A percentile compares a stretch with the other conserved stretches of the same genome.
Evolutionary conservation across 2,329 filamentous ascomycete genomes (phyloP).

Genomic region (Penicillium nordicum): DNA sequence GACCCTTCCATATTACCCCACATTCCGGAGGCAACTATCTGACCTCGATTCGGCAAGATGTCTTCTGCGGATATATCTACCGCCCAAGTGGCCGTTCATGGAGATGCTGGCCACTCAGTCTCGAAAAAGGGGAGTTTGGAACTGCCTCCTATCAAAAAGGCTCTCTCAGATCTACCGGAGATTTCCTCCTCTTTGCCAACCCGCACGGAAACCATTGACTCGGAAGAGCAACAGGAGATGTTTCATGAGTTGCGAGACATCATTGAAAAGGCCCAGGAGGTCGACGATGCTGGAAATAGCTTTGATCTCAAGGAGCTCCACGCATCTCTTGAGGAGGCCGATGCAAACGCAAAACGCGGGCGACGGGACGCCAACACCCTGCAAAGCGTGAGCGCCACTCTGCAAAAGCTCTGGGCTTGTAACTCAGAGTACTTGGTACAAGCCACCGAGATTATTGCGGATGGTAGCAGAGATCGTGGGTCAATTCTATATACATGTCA

Average conservation of each 20-base stretch:
- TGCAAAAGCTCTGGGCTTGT: constrained; percentile 38
- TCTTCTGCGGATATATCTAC: constrained; percentile 15
- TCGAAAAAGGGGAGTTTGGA: constrained; percentile 12
- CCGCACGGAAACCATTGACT: constrained; percentile 15
- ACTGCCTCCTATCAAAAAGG: constrained; percentile 25
- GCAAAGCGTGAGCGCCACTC: constrained; percentile 26
- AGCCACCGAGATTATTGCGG: constrained; percentile 40
- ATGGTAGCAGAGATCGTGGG: constrained; percentile 45
- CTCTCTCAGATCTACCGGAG: constrained; percentile 25
- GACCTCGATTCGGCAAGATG: constrained; percentile 14
- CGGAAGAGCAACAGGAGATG: constrained; percentile 34
- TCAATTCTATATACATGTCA: constrained; percentile 1
- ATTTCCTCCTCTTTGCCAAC: constrained; percentile 21
- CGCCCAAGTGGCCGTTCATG: neutral
- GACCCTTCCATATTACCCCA: neutral
- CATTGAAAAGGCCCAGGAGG: constrained; percentile 26
- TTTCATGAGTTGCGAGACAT: constrained; percentile 33
- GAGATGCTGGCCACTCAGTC: constrained; percentile 3
- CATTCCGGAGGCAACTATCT: constrained; percentile 5
- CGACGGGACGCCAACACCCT: constrained; percentile 23
- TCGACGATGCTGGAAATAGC: constrained; percentile 20
- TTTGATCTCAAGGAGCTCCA: constrained; percentile 30
- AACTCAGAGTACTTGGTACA: constrained; percentile 35
- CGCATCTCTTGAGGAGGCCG: constrained; percentile 29
- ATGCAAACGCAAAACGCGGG: constrained; percentile 24